A percentile compares a stretch with the other conserved stretches of the same genome.
Evolutionary conservation across 169 alveolate genomes (phyloP).

Genomic region (Eimeria sp.): DNA sequence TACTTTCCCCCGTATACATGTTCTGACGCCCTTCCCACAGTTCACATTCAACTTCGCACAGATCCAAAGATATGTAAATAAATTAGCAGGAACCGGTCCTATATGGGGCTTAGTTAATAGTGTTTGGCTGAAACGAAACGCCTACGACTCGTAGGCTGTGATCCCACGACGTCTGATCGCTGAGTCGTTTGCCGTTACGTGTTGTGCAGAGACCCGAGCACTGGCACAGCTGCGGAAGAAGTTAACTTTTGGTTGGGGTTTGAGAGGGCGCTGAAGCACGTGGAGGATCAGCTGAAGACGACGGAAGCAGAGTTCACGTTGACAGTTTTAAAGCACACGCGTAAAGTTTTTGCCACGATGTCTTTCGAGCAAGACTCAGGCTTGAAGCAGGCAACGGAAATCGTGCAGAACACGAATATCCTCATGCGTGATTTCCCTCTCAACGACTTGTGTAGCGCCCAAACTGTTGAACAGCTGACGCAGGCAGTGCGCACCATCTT

Average conservation of each 20-base stretch:
- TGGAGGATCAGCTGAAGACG: conserved; percentile 83
- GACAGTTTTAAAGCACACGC: conserved; percentile 94
- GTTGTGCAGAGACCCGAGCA: conserved; percentile 80
- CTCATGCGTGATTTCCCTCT: conserved; percentile 98
- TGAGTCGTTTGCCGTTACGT: background rate
- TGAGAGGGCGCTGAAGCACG: conserved; percentile 83
- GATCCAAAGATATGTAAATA: background rate
- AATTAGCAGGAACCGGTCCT: too few species aligned
- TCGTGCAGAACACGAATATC: conserved; percentile 93
- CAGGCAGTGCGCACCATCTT: conserved; percentile 95
- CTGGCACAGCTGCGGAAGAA: conserved; percentile 86
- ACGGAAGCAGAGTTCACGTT: conserved; percentile 95
- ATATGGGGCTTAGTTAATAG: too few species aligned
- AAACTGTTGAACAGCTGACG: conserved; percentile 92
- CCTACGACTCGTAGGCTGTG: too few species aligned
- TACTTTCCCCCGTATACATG: background rate
- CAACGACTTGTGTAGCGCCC: conserved; percentile 95
- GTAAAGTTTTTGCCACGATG: conserved; percentile 95
- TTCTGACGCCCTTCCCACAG: background rate
- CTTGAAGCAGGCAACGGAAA: conserved; percentile 94
- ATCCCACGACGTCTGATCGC: too few species aligned
- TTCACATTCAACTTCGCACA: background rate
- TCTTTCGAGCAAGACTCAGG: conserved; percentile 97
- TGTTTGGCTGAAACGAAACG: too few species aligned
- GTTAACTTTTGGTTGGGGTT: conserved; percentile 86